Conservation (phyloP, 2,329 filamentous ascomycete genomes). For the Byssothecium circinans region DNA sequence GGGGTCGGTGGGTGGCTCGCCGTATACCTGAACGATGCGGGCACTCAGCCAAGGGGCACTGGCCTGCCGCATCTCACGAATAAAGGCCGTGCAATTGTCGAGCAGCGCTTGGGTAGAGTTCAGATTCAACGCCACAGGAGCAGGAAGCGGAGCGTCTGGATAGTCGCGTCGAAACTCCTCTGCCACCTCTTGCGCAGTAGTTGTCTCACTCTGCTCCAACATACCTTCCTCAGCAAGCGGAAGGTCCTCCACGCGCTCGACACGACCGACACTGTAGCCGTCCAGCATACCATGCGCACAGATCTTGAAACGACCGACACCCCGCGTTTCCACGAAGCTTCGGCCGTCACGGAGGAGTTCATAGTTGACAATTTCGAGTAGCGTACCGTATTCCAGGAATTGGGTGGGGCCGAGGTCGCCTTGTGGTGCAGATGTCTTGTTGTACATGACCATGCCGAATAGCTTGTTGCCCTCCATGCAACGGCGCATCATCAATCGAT, state of each 20-base stretch:
- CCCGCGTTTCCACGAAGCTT: constrained; percentile 77
- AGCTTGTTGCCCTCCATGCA: constrained; percentile 71
- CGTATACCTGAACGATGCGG: constrained; percentile 72
- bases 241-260: constrained; percentile 81
- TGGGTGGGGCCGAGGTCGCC: constrained; percentile 55
- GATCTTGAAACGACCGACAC: constrained; percentile 76
- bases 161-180: constrained; percentile 42
- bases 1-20: constrained; percentile 74
- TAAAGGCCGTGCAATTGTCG: constrained; percentile 65
- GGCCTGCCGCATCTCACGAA: constrained; percentile 66
- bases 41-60: constrained; percentile 76
- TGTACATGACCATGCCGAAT: constrained; percentile 85
- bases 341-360: constrained; percentile 77
- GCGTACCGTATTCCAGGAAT: constrained; percentile 76
- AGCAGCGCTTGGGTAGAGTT: constrained; percentile 74
- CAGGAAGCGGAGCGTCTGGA: constrained; percentile 25
- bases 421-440: constrained; percentile 56
- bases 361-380: constrained; percentile 73
- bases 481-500: constrained; percentile 84
- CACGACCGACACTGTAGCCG: constrained; percentile 75
- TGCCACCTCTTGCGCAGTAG: constrained; percentile 37
- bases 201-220: constrained; percentile 69
- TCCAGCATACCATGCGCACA: constrained; percentile 66
- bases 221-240: constrained; percentile 77
- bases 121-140: constrained; percentile 48